Conservation (phyloP, 352 stramenopile genomes). For the Phytophthora lateralis region DNA sequence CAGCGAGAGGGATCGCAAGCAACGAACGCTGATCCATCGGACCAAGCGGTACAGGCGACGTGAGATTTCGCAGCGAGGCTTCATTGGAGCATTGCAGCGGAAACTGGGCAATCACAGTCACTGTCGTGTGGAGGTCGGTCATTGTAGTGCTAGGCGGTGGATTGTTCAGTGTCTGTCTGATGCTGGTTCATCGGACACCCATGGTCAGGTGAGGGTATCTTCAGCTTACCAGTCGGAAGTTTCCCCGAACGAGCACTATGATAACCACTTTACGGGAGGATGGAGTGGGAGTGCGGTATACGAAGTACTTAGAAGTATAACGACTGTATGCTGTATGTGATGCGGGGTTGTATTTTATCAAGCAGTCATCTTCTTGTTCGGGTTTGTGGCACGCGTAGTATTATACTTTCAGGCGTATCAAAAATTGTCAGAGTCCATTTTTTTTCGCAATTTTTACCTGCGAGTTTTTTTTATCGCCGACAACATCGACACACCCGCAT, state of each 20-base stretch:
- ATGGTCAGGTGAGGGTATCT: too few species aligned
- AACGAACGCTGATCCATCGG: conserved; percentile 25
- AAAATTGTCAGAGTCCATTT: too few species aligned
- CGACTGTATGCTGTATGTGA: too few species aligned
- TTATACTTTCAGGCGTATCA: too few species aligned
- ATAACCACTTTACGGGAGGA: too few species aligned
- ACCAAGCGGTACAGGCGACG: conserved; percentile 19
- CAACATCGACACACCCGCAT: conserved; percentile 72
- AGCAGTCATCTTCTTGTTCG: too few species aligned
- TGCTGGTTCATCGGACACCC: too few species aligned
- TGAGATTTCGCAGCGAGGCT: conserved; percentile 6
- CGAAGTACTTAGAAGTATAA: too few species aligned
- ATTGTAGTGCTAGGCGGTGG: not conserved
- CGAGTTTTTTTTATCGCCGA: conserved; percentile 26
- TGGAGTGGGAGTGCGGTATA: too few species aligned
- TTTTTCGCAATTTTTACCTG: too few species aligned
- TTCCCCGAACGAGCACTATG: not conserved
- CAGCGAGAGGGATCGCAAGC: conserved; percentile 19
- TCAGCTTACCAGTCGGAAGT: not conserved
- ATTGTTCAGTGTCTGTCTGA: not conserved
- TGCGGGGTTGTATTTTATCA: too few species aligned
- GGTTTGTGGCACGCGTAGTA: too few species aligned
- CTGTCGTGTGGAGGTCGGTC: not conserved
- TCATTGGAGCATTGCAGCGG: conserved; percentile 8
- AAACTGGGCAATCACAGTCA: conserved; percentile 2